Percentiles rank a stretch among this genome's conserved stretches.
Conservation (phyloP, 2,329 filamentous ascomycete genomes). For the Cercospora brassicicola region DNA sequence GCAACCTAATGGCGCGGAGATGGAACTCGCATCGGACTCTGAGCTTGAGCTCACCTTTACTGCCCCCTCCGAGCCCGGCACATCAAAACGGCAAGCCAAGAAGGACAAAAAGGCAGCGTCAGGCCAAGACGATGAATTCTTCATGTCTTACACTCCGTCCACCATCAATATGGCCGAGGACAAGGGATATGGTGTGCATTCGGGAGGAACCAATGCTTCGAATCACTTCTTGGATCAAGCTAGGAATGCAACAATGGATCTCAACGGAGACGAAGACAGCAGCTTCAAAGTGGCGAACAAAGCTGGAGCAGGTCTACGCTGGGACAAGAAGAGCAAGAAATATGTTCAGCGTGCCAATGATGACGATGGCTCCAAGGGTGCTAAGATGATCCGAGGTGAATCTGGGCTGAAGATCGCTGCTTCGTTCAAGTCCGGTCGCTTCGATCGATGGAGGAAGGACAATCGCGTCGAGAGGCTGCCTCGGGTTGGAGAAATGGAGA, state of each 20-base stretch:
- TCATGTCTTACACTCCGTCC: conserved; percentile 93
- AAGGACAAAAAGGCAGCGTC: conserved; percentile 44
- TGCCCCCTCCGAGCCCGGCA: conserved; percentile 32
- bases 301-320: conserved; percentile 70
- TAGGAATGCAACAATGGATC: conserved; percentile 85
- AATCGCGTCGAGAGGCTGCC: conserved; percentile 79
- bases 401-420: conserved; percentile 94
- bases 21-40: conserved; percentile 53
- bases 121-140: conserved; percentile 83
- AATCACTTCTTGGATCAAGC: conserved; percentile 84
- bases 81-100: conserved; percentile 21
- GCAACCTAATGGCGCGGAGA: conserved; percentile 37
- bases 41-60: conserved; percentile 55
- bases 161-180: conserved; percentile 81
- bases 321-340: conserved; percentile 96
- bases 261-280: conserved; percentile 77
- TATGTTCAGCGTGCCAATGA: conserved; percentile 92
- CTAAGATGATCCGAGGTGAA: conserved; percentile 77
- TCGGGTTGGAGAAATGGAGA: conserved; percentile 78
- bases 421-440: conserved; percentile 87
- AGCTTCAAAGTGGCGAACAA: conserved; percentile 75
- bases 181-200: conserved; percentile 88
- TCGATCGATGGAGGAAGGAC: conserved; percentile 86
- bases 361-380: conserved; percentile 78
- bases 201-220: conserved; percentile 60